Percentiles rank a stretch among this genome's conserved stretches.
These are phyloP conservation scores for Malassezia globosa DNA, from an alignment of 1,284 basidiomycete species.

Conservation along the genomic window DNA sequence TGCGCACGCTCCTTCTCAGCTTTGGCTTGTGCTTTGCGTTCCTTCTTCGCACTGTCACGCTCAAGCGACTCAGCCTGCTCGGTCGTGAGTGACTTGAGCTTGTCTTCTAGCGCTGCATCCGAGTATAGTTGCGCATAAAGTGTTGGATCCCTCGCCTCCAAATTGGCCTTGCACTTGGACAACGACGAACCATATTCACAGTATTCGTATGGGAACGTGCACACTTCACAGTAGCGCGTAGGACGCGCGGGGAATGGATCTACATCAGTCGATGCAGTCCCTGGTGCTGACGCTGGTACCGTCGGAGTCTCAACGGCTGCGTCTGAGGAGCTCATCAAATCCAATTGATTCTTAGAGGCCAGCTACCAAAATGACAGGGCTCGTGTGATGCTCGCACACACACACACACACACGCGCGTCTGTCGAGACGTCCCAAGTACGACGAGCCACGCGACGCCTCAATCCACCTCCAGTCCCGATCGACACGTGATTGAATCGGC, in stretches of 20 bases:
- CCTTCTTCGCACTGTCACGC: constrained; percentile 41
- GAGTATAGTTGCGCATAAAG: constrained; percentile 32
- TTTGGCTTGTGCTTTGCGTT: constrained; percentile 43
- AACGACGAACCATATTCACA: constrained; percentile 40
- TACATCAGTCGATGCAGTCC: neutral
- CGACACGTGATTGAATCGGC: no score
- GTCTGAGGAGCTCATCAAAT: neutral
- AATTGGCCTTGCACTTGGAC: constrained; percentile 38
- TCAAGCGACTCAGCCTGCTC: constrained; percentile 43
- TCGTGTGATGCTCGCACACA: no score
- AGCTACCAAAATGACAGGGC: neutral
- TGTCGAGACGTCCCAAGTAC: no score
- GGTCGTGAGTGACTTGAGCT: constrained; percentile 34
- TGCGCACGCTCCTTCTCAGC: constrained; percentile 36
- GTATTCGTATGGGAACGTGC: constrained; percentile 45
- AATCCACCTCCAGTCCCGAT: no score
- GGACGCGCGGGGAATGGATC: constrained; percentile 19
- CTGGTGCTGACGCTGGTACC: no score
- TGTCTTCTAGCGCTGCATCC: constrained; percentile 36
- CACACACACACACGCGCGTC: no score
- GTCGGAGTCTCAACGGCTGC: neutral
- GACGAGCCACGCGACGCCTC: no score
- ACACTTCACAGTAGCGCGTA: constrained; percentile 36
- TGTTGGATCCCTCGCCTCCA: constrained; percentile 28
- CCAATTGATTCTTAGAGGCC: neutral